Base-by-base conservation (phyloP, 495 filamentous ascomycete species). In the Mytilinidion resinicola region DNA sequence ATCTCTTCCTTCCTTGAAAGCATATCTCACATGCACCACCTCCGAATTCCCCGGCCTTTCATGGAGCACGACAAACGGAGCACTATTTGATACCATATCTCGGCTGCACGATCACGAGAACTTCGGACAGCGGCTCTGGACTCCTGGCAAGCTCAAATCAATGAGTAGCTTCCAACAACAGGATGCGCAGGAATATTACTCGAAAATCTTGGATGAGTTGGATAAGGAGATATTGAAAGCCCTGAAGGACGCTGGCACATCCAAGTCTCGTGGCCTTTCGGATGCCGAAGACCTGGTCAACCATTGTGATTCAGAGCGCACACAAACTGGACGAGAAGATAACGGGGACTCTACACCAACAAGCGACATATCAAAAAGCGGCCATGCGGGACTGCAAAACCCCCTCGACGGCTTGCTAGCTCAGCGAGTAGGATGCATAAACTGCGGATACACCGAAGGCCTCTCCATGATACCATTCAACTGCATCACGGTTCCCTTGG, bases 181-280 rank as follows among this genome's bases (percentile, higher is more conserved):
- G 67, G 95, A 99, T 75, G 95, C 95, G 5, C 95, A 99, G 70
- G 95, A 99, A 70, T 99, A 96, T 68, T 96, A 88, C 55, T 90
- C 90, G 15, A 95, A 91, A 64, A 74, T 99, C 21, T 76, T 96
- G 54, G 89, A 92, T 51, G 84, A 91, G 60, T 74, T 99, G 43
- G 90, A 97, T 63, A 85, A 85, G 63, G 91, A 95, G 61, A 75
- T 88, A 25, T 69, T 73, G 15, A 77, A 77, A 49, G 78, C 75
- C 19, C 69, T 76, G 7, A 73, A 72, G 2, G 72, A 75, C 15
- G 56, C 58, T 30, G 51, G 47, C 12, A 44, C 38, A 34, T 55
- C 53, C 10, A 56, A 7, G 20, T 25, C 41, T 8, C 56, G 55
- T 25, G 59, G 55, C 47, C 41, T 65, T 74, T 60, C 70, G 72